A percentile compares a stretch with the other conserved stretches of the same genome.
Conservation (phyloP, 345 rosid species). For the Lepidium sativum region DNA sequence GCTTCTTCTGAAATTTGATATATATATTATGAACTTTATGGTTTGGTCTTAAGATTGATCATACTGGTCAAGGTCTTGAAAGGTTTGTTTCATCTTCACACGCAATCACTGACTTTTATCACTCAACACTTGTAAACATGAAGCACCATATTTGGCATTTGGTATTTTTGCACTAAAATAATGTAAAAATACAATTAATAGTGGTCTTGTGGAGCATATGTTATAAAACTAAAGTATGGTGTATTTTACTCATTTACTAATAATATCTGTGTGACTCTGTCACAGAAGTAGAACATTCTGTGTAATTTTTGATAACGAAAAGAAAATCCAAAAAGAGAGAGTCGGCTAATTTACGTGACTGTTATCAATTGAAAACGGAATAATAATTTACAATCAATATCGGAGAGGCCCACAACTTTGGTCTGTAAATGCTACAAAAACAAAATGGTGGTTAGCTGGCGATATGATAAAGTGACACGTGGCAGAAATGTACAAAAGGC, state of each 20-base stretch:
- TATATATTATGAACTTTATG: neutral
- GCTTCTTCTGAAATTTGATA: neutral
- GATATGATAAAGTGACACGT: neutral
- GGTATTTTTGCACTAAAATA: neutral
- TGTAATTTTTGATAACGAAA: too few species aligned
- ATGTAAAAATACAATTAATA: neutral
- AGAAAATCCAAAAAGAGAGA: too few species aligned
- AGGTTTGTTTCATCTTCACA: conserved; percentile 15
- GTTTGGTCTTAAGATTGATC: neutral
- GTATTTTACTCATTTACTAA: too few species aligned
- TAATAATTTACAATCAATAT: neutral
- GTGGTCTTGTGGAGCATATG: neutral
- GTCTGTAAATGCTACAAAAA: neutral
- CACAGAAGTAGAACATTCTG: too few species aligned
- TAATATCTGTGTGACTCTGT: too few species aligned
- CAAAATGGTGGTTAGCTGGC: neutral
- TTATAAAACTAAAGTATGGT: too few species aligned
- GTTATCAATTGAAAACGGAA: neutral
- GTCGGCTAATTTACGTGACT: neutral
- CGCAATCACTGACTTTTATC: conserved; percentile 13
- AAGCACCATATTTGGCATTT: neutral
- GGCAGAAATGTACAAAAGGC: neutral
- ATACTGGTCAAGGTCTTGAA: conserved; percentile 5
- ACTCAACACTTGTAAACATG: neutral
- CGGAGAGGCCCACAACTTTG: neutral